Conservation (phyloP, 192 early-diverging fungal genomes). For the Glomus cerebriforme region DNA sequence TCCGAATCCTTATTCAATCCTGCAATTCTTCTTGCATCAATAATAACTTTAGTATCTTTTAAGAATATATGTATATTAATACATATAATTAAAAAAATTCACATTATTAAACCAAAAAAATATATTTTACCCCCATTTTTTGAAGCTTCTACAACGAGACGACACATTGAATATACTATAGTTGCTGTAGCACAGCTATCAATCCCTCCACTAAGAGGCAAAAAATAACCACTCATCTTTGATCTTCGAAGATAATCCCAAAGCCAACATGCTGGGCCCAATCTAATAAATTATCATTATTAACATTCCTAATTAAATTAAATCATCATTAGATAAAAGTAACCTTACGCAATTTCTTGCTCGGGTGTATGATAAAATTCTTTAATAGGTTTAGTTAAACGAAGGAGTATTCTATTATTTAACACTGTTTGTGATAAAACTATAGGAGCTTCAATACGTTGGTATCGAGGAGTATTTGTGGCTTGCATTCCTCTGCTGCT, state of each 20-base stretch:
- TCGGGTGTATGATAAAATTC: constrained; percentile 72
- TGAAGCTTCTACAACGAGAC: constrained; percentile 72
- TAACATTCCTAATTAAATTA: background rate
- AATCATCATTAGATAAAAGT: constrained; percentile 26
- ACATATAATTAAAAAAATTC: background rate
- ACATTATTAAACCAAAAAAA: background rate
- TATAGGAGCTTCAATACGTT: constrained; percentile 62
- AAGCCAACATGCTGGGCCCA: constrained; percentile 98
- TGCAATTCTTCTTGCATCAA: constrained; percentile 67
- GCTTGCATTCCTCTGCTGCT: constrained; percentile 86
- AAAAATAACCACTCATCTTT: constrained; percentile 86
- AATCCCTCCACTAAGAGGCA: constrained; percentile 97
- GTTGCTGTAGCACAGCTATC: constrained; percentile 90
- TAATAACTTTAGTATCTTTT: constrained; percentile 60
- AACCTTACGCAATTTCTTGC: constrained; percentile 78
- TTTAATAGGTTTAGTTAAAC: constrained; percentile 49
- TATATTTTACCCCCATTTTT: constrained; percentile 52
- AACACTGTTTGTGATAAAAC: constrained; percentile 51
- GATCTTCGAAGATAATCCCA: constrained; percentile 98
- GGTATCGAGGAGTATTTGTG: constrained; percentile 57
- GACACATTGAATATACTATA: constrained; percentile 92
- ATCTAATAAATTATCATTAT: constrained; percentile 35
- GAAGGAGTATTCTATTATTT: constrained; percentile 44
- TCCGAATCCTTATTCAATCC: constrained; percentile 57
- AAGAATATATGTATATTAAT: background rate